Base-by-base conservation (phyloP, 2,329 filamentous ascomycete genomes). In the Pseudogymnoascus sp. region DNA sequence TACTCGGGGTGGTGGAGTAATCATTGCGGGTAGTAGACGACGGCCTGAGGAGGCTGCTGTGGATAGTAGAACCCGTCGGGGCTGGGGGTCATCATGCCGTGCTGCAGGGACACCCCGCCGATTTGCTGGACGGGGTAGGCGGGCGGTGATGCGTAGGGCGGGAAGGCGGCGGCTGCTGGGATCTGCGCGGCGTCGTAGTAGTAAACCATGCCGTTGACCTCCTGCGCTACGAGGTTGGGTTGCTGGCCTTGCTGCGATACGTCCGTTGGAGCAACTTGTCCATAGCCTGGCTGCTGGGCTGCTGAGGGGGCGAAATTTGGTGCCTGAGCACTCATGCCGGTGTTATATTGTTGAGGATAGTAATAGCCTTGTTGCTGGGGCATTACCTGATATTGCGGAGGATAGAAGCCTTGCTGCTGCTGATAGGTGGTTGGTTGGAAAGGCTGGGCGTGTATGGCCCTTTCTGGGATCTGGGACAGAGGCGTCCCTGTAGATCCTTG, bases 151-250 rank as follows among this genome's bases (percentile, higher is more conserved):
- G 79, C 77, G 66, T 83, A 84, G 55, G 73, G 72, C 35, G 76
- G 69, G 62, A 77, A 77, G 42, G 69, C 69, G 33, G 62, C 33
- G 30, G 73, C 69, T 19, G 74, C 68, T 25, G 84, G 78, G 58
- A 92, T 78, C 71, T 92, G 88, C n/a, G 86, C 82, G 6, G 90
- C 82, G 71, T 96, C 90, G 70, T 92, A 92, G 73, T 96, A 99
- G 75, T 96, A 97, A 0, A 96, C 92, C 83, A 95, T 97, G 65
- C 94, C 94, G 68, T 96, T 96, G 66, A 88, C 87, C 77, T 97
- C 93, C 74, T 97, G 92, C 0, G 91, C 91, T 58, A 88, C 83
- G 42, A 85, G 73, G 66, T 79, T 83, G 16, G 78, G 70, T 19
- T 88, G 82, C 63, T 84, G 83, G 16, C 79, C 80, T 2, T 77